Evolutionary conservation across 345 rosid genomes (phyloP), one percentile per base, ranked within the genome.

Genomic region (Leavenworthia alabamica): DNA sequence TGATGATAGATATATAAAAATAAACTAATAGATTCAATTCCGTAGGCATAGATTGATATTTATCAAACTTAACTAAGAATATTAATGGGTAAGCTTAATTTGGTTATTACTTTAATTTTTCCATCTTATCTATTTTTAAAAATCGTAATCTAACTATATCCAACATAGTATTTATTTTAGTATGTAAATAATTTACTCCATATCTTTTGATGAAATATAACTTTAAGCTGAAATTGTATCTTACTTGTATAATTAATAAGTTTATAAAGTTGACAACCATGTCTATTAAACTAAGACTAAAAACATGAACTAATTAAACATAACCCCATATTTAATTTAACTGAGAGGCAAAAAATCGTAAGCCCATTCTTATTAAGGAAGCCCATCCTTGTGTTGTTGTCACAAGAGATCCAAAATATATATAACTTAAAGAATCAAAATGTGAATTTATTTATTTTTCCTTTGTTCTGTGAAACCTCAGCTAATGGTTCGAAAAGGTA

Each of bases 301-400:
- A 40, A 26, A 7, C 26, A 41, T 57, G 24, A 39, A 39, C 3
- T 4, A 11, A 12, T 11, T 27, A 16, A 29, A 22, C 31, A 17
- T 12, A 31, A 31, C 8, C 27, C 28, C 11, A 35, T 0, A 47
- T 11, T 10, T 17, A 15, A 12, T 42, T 27, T 4, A 23, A 55
- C 46, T 40, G 27, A 41, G n/a, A 57, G 11, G 15, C 29, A 59
- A 29, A 20, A 43, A 29, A 59, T 44, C 9, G 37, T 29, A 31
- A 51, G 56, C 56, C 71, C 71, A 66, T 47, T 27, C 9, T n/a
- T 22, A 17, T 17, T 15, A 55, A 44, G 13, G 10, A 55, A 45
- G 22, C 29, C 55, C 22, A 9, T 55, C 15, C 12, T 28, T 43
- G 22, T 20, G 22, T 20, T 20, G 22, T 20, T 43, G 48, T 26